Percentiles rank a stretch among this genome's conserved stretches.
Evolutionary conservation across 352 stramenopile species (phyloP).

Genomic region (Phytophthora tentaculata): DNA sequence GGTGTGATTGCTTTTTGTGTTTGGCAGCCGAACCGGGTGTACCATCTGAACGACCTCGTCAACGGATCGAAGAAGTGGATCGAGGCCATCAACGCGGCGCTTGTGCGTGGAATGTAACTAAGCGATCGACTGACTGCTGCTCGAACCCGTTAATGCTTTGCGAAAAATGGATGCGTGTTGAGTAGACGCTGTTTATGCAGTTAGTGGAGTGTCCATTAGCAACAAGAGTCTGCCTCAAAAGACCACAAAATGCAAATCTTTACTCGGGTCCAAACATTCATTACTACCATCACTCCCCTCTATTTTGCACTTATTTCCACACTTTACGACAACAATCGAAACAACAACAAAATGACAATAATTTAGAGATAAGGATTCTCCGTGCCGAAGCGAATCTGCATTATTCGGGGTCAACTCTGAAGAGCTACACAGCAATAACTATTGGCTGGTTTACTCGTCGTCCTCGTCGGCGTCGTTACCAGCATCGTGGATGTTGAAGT

Average conservation of each 20-base stretch:
- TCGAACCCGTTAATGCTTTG: constrained; percentile 24
- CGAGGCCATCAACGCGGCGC: constrained; percentile 85
- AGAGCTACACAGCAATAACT: constrained; percentile 13
- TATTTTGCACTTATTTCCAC: no score
- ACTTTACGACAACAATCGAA: no score
- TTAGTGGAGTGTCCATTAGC: constrained; percentile 18
- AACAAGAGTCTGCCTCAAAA: constrained; percentile 21
- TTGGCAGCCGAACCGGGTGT: constrained; percentile 81
- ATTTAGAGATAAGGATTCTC: constrained; percentile 23
- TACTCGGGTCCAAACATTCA: not conserved
- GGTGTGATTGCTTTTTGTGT: no score
- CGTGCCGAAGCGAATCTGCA: constrained; percentile 41
- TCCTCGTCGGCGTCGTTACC: constrained; percentile 92
- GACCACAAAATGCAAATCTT: constrained; percentile 32
- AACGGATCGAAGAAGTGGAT: constrained; percentile 92
- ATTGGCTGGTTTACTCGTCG: constrained; percentile 75
- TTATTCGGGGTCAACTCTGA: constrained; percentile 37
- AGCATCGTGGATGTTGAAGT: constrained; percentile 97
- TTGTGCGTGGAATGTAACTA: constrained; percentile 69
- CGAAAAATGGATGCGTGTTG: constrained; percentile 40
- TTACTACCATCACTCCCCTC: not conserved
- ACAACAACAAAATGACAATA: not conserved
- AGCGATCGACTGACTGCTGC: constrained; percentile 27
- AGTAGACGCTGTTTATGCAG: constrained; percentile 41
- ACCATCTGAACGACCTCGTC: constrained; percentile 89